Evolutionary conservation across 768 basidiomycete species (phyloP).

Genomic region (Suillus variegatus): DNA sequence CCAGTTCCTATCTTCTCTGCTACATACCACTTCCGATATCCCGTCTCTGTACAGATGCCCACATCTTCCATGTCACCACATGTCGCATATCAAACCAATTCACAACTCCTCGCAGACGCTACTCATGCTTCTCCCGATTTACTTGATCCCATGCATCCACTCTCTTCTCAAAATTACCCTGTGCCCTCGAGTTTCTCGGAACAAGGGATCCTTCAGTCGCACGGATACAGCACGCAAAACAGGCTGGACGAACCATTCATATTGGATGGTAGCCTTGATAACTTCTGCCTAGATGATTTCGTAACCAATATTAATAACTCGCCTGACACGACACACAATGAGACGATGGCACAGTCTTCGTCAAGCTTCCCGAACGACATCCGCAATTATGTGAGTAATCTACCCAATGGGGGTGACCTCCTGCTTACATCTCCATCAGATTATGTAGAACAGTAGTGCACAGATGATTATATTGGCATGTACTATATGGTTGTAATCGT

Average conservation of each 20-base stretch:
- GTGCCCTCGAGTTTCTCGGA: constrained; percentile 2
- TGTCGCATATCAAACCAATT: background rate
- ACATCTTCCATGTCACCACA: constrained; percentile 20
- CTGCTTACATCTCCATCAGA: constrained; percentile 20
- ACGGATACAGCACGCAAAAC: constrained; percentile 18
- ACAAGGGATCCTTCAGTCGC: background rate
- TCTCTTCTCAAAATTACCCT: constrained; percentile 13
- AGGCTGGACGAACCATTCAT: constrained; percentile 23
- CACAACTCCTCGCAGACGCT: background rate
- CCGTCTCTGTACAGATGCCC: constrained; percentile 17
- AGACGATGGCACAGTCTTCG: constrained; percentile 13
- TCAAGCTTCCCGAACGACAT: constrained; percentile 31
- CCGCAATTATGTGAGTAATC: constrained; percentile 35
- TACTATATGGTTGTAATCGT: constrained; percentile 3
- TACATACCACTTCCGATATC: constrained; percentile 57
- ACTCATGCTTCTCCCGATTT: constrained; percentile 5
- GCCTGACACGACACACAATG: constrained; percentile 13
- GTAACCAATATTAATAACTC: constrained; percentile 13
- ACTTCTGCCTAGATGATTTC: constrained; percentile 28
- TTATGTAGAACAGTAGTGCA: constrained; percentile 19
- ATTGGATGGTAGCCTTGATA: constrained; percentile 31
- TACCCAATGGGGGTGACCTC: background rate
- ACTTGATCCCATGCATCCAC: background rate
- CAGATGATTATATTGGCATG: constrained; percentile 3
- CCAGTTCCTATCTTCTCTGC: constrained; percentile 52